Evolutionary conservation across 257 asterid species (phyloP).

Genomic region (Ilex aquifolium): DNA sequence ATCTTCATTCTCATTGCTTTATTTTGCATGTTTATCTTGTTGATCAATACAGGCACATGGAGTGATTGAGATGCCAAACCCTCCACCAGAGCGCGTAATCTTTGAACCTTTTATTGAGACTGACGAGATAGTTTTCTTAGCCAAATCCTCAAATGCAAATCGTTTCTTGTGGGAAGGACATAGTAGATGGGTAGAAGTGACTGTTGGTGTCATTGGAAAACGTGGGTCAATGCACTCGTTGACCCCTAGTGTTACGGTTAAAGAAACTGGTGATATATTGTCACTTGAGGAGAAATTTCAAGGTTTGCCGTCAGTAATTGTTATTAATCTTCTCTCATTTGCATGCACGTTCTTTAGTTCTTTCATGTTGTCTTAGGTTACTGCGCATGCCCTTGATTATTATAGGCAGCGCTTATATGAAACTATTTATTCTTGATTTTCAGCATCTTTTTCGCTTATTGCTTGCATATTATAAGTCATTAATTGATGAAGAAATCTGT

Average conservation of each 20-base stretch:
- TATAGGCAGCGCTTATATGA: too few relatives aligned
- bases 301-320: constrained; percentile 32
- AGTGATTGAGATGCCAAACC: constrained; percentile 79
- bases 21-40: constrained; percentile 6
- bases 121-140: constrained; percentile 61
- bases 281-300: constrained; percentile 93
- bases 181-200: constrained; percentile 90
- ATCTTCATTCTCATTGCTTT: neutral
- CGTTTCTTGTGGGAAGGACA: constrained; percentile 65
- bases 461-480: neutral
- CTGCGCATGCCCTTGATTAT: too few relatives aligned
- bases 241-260: constrained; percentile 87
- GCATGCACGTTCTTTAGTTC: too few relatives aligned
- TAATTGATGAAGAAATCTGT: neutral
- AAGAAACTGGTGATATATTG: constrained; percentile 80
- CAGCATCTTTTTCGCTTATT: neutral
- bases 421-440: too few relatives aligned
- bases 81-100: constrained; percentile 67
- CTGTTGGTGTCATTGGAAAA: constrained; percentile 80
- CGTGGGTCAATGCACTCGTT: constrained; percentile 68
- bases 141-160: constrained; percentile 37
- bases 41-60: constrained; percentile 57
- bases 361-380: too few relatives aligned
- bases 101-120: constrained; percentile 87
- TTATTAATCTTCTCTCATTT: neutral